These are phyloP conservation scores for Gnaphalium uliginosum DNA, from an alignment of 129 eudicot species.

Conservation along the genomic window DNA sequence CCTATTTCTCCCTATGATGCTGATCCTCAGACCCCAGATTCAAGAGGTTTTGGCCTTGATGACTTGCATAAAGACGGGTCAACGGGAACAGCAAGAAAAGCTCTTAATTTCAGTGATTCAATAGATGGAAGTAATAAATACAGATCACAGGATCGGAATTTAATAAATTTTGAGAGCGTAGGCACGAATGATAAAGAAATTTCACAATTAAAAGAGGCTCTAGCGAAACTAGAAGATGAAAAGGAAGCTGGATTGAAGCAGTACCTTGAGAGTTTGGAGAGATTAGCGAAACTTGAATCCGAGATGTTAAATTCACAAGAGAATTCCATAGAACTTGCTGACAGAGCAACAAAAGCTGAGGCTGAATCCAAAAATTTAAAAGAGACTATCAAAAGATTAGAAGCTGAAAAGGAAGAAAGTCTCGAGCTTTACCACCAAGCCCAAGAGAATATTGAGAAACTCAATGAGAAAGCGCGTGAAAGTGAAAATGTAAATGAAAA, in stretches of 20 bases:
- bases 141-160: constrained; percentile 5
- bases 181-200: constrained; percentile 58
- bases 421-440: constrained; percentile 55
- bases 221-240: constrained; percentile 75
- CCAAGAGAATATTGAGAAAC: constrained; percentile 37
- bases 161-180: constrained; percentile 31
- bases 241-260: constrained; percentile 66
- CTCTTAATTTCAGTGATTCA: constrained; percentile 60
- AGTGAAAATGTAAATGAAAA: constrained; percentile 48
- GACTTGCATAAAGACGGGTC: constrained; percentile 50
- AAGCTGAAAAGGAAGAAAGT: constrained; percentile 72
- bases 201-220: constrained; percentile 54
- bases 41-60: constrained; percentile 38
- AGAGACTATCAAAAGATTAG: constrained; percentile 48
- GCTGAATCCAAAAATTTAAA: constrained; percentile 53
- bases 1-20: constrained; percentile 39
- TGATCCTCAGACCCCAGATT: constrained; percentile 67
- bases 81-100: constrained; percentile 57
- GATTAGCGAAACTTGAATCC: constrained; percentile 55
- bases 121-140: constrained; percentile 35
- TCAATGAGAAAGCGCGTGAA: constrained; percentile 42
- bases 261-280: constrained; percentile 66
- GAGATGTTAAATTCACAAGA: constrained; percentile 60
- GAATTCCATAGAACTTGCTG: constrained; percentile 42
- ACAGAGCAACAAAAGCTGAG: constrained; percentile 71